A percentile compares a stretch with the other conserved stretches of the same genome.
Conservation (phyloP, 2,329 filamentous ascomycete species). For the Chaetomium sp. region DNA sequence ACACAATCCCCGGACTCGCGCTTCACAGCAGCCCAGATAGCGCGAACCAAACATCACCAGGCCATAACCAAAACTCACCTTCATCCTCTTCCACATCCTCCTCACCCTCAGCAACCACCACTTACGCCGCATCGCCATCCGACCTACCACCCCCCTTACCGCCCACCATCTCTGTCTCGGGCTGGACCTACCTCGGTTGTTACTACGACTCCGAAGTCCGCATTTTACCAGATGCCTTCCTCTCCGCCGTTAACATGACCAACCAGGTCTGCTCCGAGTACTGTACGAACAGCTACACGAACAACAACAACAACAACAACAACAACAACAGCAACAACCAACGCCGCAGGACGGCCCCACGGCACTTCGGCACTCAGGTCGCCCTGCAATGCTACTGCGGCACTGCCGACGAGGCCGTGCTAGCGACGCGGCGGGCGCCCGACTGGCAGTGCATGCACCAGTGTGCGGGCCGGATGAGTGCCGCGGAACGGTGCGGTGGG, state of each 20-base stretch:
- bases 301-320: too few species aligned
- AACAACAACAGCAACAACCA: too few species aligned
- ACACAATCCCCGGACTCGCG: not conserved
- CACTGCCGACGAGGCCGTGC: not conserved
- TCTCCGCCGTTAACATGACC: not conserved
- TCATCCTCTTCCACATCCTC: not conserved
- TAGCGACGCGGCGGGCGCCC: not conserved
- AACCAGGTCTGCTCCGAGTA: not conserved
- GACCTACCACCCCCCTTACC: not conserved
- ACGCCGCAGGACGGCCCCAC: not conserved
- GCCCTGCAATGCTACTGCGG: slow-evolving; percentile 2
- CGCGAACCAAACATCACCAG: not conserved
- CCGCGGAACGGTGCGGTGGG: slow-evolving; percentile 2
- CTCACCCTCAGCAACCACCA: not conserved
- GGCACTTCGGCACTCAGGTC: slow-evolving; percentile 4
- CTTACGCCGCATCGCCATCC: not conserved
- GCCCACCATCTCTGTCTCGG: not conserved
- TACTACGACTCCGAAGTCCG: slow-evolving; percentile 2
- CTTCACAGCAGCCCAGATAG: not conserved
- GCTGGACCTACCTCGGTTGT: slow-evolving; percentile 7
- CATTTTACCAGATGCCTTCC: not conserved
- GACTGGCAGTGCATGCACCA: slow-evolving; percentile 3
- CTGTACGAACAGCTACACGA: not conserved
- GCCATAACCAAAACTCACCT: not conserved
- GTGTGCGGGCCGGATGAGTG: not conserved